A percentile compares a stretch with the other conserved stretches of the same genome.
These are phyloP conservation scores for Aureobasidium musti DNA, from an alignment of 2,329 filamentous ascomycete genomes.

Conservation along the genomic window DNA sequence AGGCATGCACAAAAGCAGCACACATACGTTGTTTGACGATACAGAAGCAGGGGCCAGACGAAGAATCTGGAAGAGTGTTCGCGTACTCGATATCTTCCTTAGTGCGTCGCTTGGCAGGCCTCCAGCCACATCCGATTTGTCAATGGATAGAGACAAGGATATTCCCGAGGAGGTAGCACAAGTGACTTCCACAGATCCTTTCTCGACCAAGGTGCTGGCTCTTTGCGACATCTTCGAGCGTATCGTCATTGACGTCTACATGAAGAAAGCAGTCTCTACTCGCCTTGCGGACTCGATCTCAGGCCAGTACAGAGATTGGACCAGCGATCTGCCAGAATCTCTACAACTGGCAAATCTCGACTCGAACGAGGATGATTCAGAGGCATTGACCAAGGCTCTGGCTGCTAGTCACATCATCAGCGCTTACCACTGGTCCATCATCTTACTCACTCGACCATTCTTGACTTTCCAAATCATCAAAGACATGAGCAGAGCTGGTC, in stretches of 20 bases:
- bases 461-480: conserved; percentile 49
- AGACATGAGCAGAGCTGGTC: conserved; percentile 31
- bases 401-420: conserved; percentile 55
- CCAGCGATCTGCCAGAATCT: conserved; percentile 40
- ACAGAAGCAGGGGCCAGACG: conserved; percentile 34
- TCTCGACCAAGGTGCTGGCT: conserved; percentile 41
- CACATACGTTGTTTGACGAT: conserved; percentile 25
- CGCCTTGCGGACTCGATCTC: conserved; percentile 48
- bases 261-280: conserved; percentile 46
- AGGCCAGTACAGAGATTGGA: conserved; percentile 47
- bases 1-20: conserved; percentile 47
- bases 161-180: conserved; percentile 29
- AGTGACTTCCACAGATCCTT: conserved; percentile 31
- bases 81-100: conserved; percentile 55
- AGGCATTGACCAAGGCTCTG: conserved; percentile 40
- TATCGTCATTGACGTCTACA: conserved; percentile 51
- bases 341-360: conserved; percentile 33
- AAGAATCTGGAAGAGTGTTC: conserved; percentile 56
- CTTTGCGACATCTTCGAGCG: conserved; percentile 54
- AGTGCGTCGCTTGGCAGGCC: conserved; percentile 56
- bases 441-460: conserved; percentile 56
- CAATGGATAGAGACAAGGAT: conserved; percentile 45
- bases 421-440: conserved; percentile 58
- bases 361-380: conserved; percentile 18
- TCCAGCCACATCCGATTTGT: conserved; percentile 55